Conservation (phyloP, 2,329 filamentous ascomycete species). For the Aspergillus arachidicola region DNA sequence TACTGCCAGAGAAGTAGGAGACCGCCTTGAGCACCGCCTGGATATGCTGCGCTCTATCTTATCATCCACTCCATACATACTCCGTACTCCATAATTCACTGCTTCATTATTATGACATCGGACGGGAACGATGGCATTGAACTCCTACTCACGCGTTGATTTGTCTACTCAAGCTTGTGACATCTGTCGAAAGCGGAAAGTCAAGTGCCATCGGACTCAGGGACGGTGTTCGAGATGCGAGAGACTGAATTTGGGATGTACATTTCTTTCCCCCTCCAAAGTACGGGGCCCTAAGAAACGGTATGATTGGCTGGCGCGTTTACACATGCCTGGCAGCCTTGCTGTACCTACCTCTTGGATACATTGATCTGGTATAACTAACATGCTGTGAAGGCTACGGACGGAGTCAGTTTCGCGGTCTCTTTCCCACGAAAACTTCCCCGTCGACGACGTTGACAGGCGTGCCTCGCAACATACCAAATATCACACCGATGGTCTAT, state of each 20-base stretch:
- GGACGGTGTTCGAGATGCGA: slow-evolving; percentile 15
- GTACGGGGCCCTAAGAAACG: slow-evolving; percentile 18
- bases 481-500: slow-evolving; percentile 16
- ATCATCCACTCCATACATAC: not conserved
- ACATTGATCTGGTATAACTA: too few species aligned
- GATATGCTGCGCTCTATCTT: not conserved
- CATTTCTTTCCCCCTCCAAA: slow-evolving; percentile 18
- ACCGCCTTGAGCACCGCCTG: not conserved
- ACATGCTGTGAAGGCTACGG: not conserved
- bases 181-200: slow-evolving; percentile 10
- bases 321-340: not conserved
- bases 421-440: not conserved
- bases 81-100: not conserved
- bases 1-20: not conserved
- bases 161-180: slow-evolving; percentile 9
- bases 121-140: not conserved
- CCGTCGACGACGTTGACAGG: not conserved
- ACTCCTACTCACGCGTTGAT: not conserved
- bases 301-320: not conserved
- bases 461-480: not conserved
- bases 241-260: slow-evolving; percentile 16
- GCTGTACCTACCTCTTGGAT: not conserved
- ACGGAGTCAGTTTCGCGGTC: not conserved
- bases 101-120: not conserved
- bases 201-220: slow-evolving; percentile 8